phyloP scores from a whole-genome alignment of 1,284 basidiomycete genomes.

The Salmacisia buchloeana region DNA sequence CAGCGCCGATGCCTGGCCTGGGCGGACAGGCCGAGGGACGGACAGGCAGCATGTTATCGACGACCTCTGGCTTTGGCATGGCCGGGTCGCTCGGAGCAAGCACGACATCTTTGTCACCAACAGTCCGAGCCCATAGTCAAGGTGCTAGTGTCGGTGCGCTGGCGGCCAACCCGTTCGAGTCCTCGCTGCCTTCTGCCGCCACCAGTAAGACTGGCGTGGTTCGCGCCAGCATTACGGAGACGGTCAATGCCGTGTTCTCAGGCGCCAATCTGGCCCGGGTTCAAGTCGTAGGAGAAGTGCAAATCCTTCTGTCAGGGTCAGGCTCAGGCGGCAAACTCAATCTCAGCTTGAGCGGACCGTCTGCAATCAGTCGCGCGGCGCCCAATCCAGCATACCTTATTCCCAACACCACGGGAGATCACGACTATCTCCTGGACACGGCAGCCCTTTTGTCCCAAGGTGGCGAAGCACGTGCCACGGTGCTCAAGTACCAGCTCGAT shows the following conservation, averaged over 20 bases:
- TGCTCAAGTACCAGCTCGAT: conserved; percentile 58
- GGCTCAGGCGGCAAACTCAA: conserved; percentile 46
- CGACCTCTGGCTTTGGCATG: conserved; percentile 14
- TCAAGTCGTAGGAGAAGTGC: conserved; percentile 57
- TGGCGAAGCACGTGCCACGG: conserved; percentile 39
- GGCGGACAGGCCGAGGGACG: conserved; percentile 7
- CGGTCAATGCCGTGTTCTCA: conserved; percentile 55
- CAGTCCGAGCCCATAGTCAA: not conserved
- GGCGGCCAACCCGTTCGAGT: conserved; percentile 26
- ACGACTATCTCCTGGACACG: conserved; percentile 53
- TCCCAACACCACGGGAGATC: conserved; percentile 52
- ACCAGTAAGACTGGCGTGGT: conserved; percentile 42
- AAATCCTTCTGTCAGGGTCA: conserved; percentile 26
- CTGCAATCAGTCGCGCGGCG: conserved; percentile 50
- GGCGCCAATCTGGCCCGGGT: conserved; percentile 51
- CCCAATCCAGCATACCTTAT: conserved; percentile 56
- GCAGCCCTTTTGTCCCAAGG: conserved; percentile 44
- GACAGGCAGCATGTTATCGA: conserved; percentile 34
- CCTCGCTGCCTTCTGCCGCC: conserved; percentile 13
- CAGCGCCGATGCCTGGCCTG: not conserved
- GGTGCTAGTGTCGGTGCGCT: not conserved
- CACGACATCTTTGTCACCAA: not conserved
- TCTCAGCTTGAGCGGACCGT: not conserved
- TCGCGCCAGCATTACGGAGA: conserved; percentile 54
- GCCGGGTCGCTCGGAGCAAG: not conserved